These are phyloP conservation scores for Corniculantispora saksenae DNA, from an alignment of 2,329 filamentous ascomycete genomes.

Conservation along the genomic window DNA sequence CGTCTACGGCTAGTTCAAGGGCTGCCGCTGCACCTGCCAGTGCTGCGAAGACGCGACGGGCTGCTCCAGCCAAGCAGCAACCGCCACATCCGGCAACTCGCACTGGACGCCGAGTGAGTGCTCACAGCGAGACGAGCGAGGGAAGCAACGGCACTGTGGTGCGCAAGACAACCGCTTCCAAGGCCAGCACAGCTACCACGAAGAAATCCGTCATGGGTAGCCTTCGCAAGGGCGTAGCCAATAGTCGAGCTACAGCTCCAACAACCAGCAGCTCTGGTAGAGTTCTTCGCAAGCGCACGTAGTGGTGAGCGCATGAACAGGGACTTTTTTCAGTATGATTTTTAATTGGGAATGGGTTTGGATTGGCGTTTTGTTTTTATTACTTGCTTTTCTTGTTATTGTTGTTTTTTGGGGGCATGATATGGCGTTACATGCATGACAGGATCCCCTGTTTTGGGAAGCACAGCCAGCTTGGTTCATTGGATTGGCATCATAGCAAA, in stretches of 20 bases:
- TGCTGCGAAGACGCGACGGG: slow-evolving; percentile 27
- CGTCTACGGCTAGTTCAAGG: slow-evolving; percentile 45
- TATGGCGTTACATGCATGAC: slow-evolving; percentile 12
- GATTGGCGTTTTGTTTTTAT: slow-evolving; percentile 15
- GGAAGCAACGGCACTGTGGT: slow-evolving; percentile 66
- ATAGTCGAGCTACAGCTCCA: slow-evolving; percentile 41
- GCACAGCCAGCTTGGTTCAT: slow-evolving; percentile 7
- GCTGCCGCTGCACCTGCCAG: slow-evolving; percentile 38
- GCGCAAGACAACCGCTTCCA: slow-evolving; percentile 49
- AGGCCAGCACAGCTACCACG: slow-evolving; percentile 35
- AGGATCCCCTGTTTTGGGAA: background rate
- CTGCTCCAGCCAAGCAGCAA: slow-evolving; percentile 33
- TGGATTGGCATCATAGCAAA: slow-evolving; percentile 14
- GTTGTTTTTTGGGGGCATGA: slow-evolving; percentile 9
- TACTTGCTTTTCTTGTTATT: background rate
- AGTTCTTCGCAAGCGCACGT: slow-evolving; percentile 57
- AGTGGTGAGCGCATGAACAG: slow-evolving; percentile 21
- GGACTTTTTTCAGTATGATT: slow-evolving; percentile 9
- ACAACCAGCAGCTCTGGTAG: slow-evolving; percentile 50
- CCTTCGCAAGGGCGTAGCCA: slow-evolving; percentile 53
- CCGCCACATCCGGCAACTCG: slow-evolving; percentile 44
- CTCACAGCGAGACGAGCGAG: slow-evolving; percentile 63
- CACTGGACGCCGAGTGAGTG: slow-evolving; percentile 56
- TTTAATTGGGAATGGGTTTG: slow-evolving; percentile 12
- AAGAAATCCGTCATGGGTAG: slow-evolving; percentile 58